A percentile compares a stretch with the other conserved stretches of the same genome.
These are phyloP conservation scores for Diaporthe longicolla DNA, from an alignment of 2,329 filamentous ascomycete genomes.

Conservation along the genomic window DNA sequence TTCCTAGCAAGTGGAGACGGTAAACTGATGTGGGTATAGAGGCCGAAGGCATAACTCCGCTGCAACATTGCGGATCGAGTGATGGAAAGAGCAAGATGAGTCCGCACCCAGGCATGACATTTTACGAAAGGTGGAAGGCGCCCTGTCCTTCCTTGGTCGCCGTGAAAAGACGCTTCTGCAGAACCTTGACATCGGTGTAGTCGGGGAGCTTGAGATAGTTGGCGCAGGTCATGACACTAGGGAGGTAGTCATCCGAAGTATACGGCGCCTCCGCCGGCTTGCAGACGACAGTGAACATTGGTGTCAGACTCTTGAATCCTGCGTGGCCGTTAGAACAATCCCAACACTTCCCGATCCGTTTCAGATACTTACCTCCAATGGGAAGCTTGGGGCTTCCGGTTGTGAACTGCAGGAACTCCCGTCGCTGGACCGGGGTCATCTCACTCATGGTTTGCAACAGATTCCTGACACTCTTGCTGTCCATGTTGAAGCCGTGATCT, in stretches of 20 bases:
- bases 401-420: constrained; percentile 97
- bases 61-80: constrained; percentile 15
- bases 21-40: constrained; percentile 27
- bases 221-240: constrained; percentile 99
- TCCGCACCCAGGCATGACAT: not conserved
- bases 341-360: constrained; percentile 4
- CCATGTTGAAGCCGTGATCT: constrained; percentile 98
- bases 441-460: constrained; percentile 95
- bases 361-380: constrained; percentile 83
- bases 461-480: constrained; percentile 95
- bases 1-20: constrained; percentile 34
- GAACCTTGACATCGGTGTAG: constrained; percentile 83
- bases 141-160: constrained; percentile 97
- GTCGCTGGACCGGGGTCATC: constrained; percentile 78
- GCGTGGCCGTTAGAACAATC: constrained; percentile 47
- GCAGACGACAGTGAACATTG: constrained; percentile 99
- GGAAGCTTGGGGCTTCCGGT: constrained; percentile 98
- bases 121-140: constrained; percentile 93
- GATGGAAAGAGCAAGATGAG: constrained; percentile 3
- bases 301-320: constrained; percentile 97
- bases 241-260: constrained; percentile 96
- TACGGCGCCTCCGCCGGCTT: constrained; percentile 97
- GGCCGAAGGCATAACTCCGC: constrained; percentile 16
- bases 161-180: constrained; percentile 83
- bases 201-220: constrained; percentile 99